Conservation (phyloP, 2,329 filamentous ascomycete genomes). For the Trichoderma harzianum region DNA sequence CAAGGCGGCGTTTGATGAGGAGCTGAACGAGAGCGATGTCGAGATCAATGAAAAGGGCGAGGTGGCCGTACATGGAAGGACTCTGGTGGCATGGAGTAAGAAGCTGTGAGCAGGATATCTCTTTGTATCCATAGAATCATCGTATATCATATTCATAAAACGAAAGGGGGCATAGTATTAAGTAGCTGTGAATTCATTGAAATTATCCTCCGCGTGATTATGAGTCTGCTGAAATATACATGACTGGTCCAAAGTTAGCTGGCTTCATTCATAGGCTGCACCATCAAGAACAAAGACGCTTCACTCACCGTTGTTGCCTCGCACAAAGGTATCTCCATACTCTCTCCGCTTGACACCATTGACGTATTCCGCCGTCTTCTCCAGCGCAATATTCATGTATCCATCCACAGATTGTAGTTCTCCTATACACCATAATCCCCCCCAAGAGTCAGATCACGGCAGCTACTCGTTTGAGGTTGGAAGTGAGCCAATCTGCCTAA, state of each 20-base stretch:
- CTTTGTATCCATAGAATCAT: background rate
- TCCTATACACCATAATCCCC: conserved; percentile 48
- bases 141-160: background rate
- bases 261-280: background rate
- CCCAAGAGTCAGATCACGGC: background rate
- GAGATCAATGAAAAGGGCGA: conserved; percentile 59
- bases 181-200: background rate
- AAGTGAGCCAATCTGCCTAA: background rate
- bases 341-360: conserved; percentile 77
- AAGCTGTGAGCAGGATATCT: conserved; percentile 33
- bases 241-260: conserved; percentile 40
- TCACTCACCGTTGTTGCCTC: conserved; percentile 84
- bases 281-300: too few species aligned
- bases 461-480: background rate
- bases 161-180: background rate
- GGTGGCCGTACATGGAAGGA: conserved; percentile 61
- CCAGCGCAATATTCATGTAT: conserved; percentile 99
- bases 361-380: conserved; percentile 90
- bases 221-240: conserved; percentile 67
- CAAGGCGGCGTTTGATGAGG: conserved; percentile 50
- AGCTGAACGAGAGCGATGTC: conserved; percentile 50
- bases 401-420: conserved; percentile 96
- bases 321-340: conserved; percentile 92
- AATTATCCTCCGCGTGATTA: conserved; percentile 24
- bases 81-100: conserved; percentile 61